Base-by-base conservation (phyloP, 192 early-diverging fungal species). In the Physocladia obscura region DNA sequence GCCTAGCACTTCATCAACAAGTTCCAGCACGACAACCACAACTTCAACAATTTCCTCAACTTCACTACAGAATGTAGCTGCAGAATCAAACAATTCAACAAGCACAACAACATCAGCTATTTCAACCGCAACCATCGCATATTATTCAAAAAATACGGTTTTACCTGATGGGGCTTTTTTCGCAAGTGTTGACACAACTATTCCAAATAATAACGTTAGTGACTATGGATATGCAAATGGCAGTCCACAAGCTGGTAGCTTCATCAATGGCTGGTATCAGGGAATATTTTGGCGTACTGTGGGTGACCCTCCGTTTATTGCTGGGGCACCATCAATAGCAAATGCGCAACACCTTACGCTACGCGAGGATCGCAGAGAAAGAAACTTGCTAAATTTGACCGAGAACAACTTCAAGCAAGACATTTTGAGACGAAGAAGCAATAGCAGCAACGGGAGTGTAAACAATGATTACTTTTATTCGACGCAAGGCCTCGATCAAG, bases 401-500 rank as follows among this genome's bases (percentile, higher is more conserved):
- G n/a, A n/a, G n/a, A n/a, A n/a, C n/a, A n/a, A n/a, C n/a, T n/a
- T n/a, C n/a, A n/a, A n/a, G n/a, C n/a, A n/a, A n/a, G n/a, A n/a
- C n/a, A n/a, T n/a, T n/a, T n/a, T n/a, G n/a, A n/a, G n/a, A n/a
- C n/a, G n/a, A n/a, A n/a, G n/a, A n/a, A n/a, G n/a, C n/a, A n/a
- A n/a, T n/a, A n/a, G n/a, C n/a, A n/a, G n/a, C n/a, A n/a, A n/a
- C n/a, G 40, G 40, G 8, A 22, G 51, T 15, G 4, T 17, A 8
- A 8, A 4, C 35, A 34, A 27, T 17, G 57, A 8, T 11, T 32
- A 24, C 35, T 35, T 52, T n/a, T 56, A 39, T 24, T 68, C 52
- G 36, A 57, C 65, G n/a, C 36, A 21, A 21, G 65, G 65, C 8
- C 29, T 56, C 5, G 65, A 68, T 40, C 57, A 65, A 56, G 65